Conservation (phyloP, 768 basidiomycete genomes). For the Tulasnella sp. region DNA sequence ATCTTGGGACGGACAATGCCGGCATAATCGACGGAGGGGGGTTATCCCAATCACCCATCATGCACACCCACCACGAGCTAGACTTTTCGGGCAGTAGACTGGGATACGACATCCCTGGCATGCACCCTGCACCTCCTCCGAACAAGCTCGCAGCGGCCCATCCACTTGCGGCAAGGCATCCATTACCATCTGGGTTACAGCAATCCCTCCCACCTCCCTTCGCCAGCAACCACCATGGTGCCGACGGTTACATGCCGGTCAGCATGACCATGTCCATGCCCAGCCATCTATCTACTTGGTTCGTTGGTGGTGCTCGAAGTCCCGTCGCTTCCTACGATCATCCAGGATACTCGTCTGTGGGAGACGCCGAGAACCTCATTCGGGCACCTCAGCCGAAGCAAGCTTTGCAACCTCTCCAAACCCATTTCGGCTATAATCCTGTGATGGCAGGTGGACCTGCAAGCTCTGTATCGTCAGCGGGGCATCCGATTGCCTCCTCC, state of each 20-base stretch:
- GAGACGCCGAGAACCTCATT: not conserved
- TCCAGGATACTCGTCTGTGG: not conserved
- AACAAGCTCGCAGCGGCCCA: not conserved
- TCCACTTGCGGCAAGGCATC: not conserved
- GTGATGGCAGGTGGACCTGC: not conserved
- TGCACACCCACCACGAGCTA: not conserved
- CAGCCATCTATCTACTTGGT: not conserved
- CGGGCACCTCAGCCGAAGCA: conserved; percentile 4
- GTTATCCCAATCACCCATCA: not conserved
- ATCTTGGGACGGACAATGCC: not conserved
- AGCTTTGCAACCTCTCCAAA: not conserved
- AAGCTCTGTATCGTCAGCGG: not conserved
- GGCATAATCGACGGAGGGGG: not conserved
- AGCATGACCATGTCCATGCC: conserved; percentile 1
- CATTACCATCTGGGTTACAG: not conserved
- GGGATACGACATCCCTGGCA: not conserved
- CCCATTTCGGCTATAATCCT: not conserved
- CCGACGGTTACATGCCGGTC: not conserved
- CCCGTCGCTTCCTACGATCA: not conserved
- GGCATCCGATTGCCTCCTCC: not conserved
- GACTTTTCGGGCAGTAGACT: not conserved
- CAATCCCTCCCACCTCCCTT: not conserved
- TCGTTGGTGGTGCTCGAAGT: not conserved
- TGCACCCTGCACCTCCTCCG: not conserved
- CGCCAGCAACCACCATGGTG: not conserved